Base-by-base conservation (phyloP, 2,329 filamentous ascomycete species). In the Stemphylium beticola region DNA sequence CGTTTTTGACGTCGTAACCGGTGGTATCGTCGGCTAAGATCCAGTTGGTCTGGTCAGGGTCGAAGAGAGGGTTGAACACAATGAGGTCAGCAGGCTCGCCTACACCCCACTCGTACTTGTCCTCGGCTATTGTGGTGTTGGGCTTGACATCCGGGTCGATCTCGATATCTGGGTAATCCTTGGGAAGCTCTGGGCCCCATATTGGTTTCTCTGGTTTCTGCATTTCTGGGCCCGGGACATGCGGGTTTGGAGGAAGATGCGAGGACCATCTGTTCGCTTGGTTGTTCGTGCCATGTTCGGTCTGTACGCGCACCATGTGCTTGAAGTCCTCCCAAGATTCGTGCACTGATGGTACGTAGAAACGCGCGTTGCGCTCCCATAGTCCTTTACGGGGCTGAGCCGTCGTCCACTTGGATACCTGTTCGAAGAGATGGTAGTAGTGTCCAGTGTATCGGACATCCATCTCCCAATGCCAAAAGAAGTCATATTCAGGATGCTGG, bases 381-480 rank as follows among this genome's bases (percentile, higher is more conserved):
- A 92, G 79, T n/a, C 86, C 85, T 55, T 85, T 83, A 24, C 89
- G 84, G 1, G 87, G 85, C 69, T 93, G 90, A 43, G 84, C 74
- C 52, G 82, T 82, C 1, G 87, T 85, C 86, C 89, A 93, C 40
- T 81, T 78, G 12, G 82, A 82, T 10, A 91, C 80, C 38, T 86
- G 83, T 58, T 88, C 81, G 60, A 93, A 87, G 12, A 93, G 82
- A 68, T 93, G 88, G 74, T 92, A 92, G 78, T 90, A 93, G 76
- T 96, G 92, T 32, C 92, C 92, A 0, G 90, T 95, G 74, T 96
- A 96, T 26, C 92, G 87, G 39, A 93, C 86, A 68, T 96, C 92
- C 88, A 96, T 93, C 75, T 96, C 92, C 91, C 92, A 96, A 63
- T 96, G 91, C 92, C 92, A 96, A 75, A 92, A 92, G 77, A 87